Base-by-base conservation (phyloP, 169 alveolate species). In the Plasmodium falciparum region DNA sequence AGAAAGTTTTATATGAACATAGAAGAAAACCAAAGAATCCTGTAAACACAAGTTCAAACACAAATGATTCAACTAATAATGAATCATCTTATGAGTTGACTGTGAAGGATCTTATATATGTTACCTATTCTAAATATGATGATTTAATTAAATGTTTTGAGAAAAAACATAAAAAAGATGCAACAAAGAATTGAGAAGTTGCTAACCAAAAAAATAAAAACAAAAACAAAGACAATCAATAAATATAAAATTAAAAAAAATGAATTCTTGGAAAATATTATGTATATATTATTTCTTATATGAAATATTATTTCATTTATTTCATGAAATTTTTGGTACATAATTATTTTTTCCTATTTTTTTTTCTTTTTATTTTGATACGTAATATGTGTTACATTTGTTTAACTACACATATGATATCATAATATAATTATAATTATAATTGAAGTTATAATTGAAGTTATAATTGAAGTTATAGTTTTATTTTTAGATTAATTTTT, bases 61-160 rank as follows among this genome's bases (percentile, higher is more conserved):
- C 6, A 20, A 15, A 52, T 12, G 13, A 52, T 52, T 43, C 92
- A 4, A 22, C 62, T 20, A 58, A 71, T 50, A 24, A 59, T n/a
- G 17, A 47, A 47, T 71, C 85, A 2, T 29, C 88, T n/a, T 62
- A 85, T 45, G 59, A 45, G 75, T 65, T 85, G 33, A 71, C 69
- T 13, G 76, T 86, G 12, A 63, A 24, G 24, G 92, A 85, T 66
- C 72, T 85, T 59, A 39, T 71, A 15, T 62, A 71, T 22, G 20
- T 85, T 8, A 54, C 72, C 20, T 71, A 71, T 71, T 70, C 92
- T 29, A 74, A 85, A 12, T 71, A 71, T 20, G 47, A 85, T 17
- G 70, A 85, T 0, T 85, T 85, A 3, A 70, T 59, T 22, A 72
- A 17, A 61, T 24, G 29, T 47, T 85, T 85, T 71, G 62, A 58